Conservation (phyloP, 2,329 filamentous ascomycete genomes). For the Amylocarpus encephaloides region DNA sequence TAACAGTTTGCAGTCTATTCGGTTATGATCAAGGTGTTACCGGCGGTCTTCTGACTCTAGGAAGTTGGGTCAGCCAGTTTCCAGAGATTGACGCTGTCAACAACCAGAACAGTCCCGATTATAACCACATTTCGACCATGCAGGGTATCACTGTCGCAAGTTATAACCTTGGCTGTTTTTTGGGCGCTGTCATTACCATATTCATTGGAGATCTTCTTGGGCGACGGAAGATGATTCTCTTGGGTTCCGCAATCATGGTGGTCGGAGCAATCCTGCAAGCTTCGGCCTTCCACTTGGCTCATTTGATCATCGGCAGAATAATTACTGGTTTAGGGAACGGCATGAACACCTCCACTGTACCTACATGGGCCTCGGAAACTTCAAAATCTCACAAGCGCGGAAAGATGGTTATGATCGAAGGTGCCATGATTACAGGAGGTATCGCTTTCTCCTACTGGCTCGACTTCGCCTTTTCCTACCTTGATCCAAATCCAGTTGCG, state of each 20-base stretch:
- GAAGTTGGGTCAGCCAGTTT: conserved; percentile 46
- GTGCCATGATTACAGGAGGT: conserved; percentile 49
- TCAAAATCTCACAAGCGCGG: conserved; percentile 51
- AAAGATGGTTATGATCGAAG: conserved; percentile 56
- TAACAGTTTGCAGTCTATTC: conserved; percentile 30
- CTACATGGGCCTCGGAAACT: conserved; percentile 56
- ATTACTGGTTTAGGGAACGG: conserved; percentile 46
- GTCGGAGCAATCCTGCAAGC: conserved; percentile 44
- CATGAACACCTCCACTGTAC: conserved; percentile 43
- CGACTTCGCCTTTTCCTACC: conserved; percentile 50
- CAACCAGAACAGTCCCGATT: conserved; percentile 16
- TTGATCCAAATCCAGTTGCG: conserved; percentile 39
- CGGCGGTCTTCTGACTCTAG: conserved; percentile 38
- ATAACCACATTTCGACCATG: conserved; percentile 25
- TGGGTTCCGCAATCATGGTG: conserved; percentile 52
- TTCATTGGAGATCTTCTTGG: conserved; percentile 51
- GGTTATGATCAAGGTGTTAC: conserved; percentile 45
- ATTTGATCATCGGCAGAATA: conserved; percentile 48
- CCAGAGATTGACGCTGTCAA: conserved; percentile 44
- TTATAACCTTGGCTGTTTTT: conserved; percentile 55
- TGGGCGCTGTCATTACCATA: conserved; percentile 41
- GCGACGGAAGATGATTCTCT: conserved; percentile 49
- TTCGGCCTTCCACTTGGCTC: conserved; percentile 39
- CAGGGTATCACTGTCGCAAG: conserved; percentile 47
- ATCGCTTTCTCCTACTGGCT: conserved; percentile 56